Evolutionary conservation across 116 monocot species (phyloP).

Genomic region (Phalaenopsis hybrid): DNA sequence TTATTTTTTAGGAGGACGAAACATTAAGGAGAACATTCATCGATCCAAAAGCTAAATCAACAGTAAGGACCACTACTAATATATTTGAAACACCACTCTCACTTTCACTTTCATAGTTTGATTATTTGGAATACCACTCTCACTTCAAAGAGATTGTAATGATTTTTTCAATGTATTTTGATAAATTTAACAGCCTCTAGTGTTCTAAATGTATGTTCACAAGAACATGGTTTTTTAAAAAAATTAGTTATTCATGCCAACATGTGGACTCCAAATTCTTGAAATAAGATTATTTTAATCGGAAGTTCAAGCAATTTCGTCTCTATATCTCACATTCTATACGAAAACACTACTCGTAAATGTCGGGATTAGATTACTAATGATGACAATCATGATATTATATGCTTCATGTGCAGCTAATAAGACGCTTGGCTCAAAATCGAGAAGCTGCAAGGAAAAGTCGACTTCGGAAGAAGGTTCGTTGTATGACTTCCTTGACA

Average conservation of each 20-base stretch:
- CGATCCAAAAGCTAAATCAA: background rate
- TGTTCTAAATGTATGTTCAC: background rate
- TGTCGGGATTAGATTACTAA: background rate
- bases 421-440: slow-evolving; percentile 91
- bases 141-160: no score
- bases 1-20: no score
- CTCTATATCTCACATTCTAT: background rate
- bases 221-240: background rate
- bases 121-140: no score
- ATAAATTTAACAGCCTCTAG: background rate
- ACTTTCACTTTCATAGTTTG: background rate
- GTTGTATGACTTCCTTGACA: background rate
- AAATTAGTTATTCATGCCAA: background rate
- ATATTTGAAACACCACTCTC: background rate
- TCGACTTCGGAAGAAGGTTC: slow-evolving; percentile 84
- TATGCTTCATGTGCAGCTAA: slow-evolving; percentile 33
- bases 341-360: background rate
- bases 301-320: background rate
- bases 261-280: background rate
- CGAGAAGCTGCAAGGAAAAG: slow-evolving; percentile 93
- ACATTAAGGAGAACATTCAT: background rate
- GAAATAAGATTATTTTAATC: background rate
- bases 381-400: background rate
- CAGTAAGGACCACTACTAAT: background rate
- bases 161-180: background rate